Evolutionary conservation across 2,329 filamentous ascomycete species (phyloP), one percentile per base, ranked within the genome.

Genomic region (Trichoderma sp.): DNA sequence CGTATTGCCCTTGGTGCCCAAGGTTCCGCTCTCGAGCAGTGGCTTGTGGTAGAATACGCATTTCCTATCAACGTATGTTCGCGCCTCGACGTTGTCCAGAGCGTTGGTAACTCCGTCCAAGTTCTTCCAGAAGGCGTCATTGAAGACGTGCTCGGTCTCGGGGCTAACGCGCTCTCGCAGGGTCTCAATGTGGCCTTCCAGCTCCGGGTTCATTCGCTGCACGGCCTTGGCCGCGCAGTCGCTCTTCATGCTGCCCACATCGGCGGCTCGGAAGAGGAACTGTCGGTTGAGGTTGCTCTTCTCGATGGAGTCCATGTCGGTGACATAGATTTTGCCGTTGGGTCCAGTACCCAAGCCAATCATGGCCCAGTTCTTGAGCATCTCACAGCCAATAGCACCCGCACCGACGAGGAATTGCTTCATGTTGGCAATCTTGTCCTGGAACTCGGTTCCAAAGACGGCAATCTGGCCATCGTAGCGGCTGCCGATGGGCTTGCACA

Each of bases 281-380:
- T 99, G 95, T 50, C 95, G 87, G 82, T 99, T 99, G 60, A 99
- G 83, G 76, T 99, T 99, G 81, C 94, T 98, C 86, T 94, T 97
- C 80, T 99, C 95, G 71, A 99, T 99, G 63, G 93, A 93, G 74
- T 99, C 95, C 88, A 97, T 98, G 76, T 99, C 95, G 15, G 96
- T 98, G 57, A 99, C 91, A 66, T 82, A 92, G 73, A 99, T 96
- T 77, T 90, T 90, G 72, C 95, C 95, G 56, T 93, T 86, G 3
- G 92, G 91, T 4, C 95, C 95, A 52, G 91, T 91, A 51, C 90
- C 94, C 34, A 99, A 83, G 70, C 95, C 95, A 76, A 98, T 96
- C 93, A 99, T 96, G 43, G 96, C 94, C 93, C 95, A 99, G 78
- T 98, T 98, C 86, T 99, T 99, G 71, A 99, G 82, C 90, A 98